Percentiles rank a stretch among this genome's conserved stretches.
Conservation (phyloP, 139 green algal species). For the Ettlia oleoabundans region DNA sequence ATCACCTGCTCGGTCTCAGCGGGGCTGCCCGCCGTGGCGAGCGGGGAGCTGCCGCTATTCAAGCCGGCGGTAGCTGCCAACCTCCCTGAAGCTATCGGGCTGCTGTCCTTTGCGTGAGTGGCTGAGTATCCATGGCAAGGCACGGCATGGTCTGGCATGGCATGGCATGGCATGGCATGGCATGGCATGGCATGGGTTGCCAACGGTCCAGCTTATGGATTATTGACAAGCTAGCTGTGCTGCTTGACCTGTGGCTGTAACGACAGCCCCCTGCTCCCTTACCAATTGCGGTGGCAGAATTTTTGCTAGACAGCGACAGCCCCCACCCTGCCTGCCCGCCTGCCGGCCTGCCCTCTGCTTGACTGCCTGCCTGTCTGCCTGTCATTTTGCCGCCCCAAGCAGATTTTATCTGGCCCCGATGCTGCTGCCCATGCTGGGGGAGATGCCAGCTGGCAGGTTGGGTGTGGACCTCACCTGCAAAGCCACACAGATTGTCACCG, state of each 20-base stretch:
- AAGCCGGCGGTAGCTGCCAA: constrained; percentile 6
- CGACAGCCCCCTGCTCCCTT: too few species aligned
- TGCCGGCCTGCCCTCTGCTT: background rate
- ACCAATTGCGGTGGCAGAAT: too few species aligned
- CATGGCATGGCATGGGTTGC: too few species aligned
- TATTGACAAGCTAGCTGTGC: too few species aligned
- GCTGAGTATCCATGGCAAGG: too few species aligned
- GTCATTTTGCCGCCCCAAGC: too few species aligned
- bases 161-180: too few species aligned
- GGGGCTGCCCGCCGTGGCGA: constrained; percentile 70
- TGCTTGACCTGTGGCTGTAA: too few species aligned
- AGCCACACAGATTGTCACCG: constrained; percentile 48
- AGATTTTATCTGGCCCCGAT: constrained; percentile 67
- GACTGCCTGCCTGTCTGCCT: background rate
- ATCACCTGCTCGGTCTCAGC: constrained; percentile 3
- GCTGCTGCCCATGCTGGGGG: constrained; percentile 62
- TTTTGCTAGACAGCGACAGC: too few species aligned
- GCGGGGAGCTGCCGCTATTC: constrained; percentile 70
- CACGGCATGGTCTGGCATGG: too few species aligned
- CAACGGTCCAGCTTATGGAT: too few species aligned
- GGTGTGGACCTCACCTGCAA: constrained; percentile 41
- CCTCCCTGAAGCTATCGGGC: constrained; percentile 53
- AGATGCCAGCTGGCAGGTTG: constrained; percentile 55
- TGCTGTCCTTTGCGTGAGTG: constrained; percentile 60
- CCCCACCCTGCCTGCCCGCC: too few species aligned